Percentiles rank a stretch among this genome's conserved stretches.
Evolutionary conservation across 805 yeast species (phyloP).

Genomic region (Cyberlindnera mycetangii): DNA sequence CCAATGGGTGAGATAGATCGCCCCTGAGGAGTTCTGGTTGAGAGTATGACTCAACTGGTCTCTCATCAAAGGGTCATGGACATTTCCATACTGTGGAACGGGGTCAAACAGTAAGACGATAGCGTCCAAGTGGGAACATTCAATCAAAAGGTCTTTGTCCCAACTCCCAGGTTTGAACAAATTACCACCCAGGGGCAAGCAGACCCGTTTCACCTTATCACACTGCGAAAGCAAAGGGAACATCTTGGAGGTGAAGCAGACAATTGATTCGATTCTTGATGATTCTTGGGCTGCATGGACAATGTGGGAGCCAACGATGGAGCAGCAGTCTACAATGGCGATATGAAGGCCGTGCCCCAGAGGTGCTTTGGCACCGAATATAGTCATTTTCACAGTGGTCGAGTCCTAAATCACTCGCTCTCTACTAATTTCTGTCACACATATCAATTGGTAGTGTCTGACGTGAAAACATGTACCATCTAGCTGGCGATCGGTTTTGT

Average conservation of each 20-base stretch:
- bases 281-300: background rate
- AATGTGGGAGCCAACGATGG: slow-evolving; percentile 3
- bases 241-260: background rate
- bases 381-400: no score
- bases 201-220: background rate
- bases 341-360: background rate
- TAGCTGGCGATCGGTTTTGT: no score
- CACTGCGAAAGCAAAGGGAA: slow-evolving; percentile 1
- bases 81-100: background rate
- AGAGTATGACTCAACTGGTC: background rate
- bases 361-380: no score
- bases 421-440: no score
- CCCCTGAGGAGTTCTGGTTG: background rate
- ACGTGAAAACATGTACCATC: no score
- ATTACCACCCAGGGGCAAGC: background rate
- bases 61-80: background rate
- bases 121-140: slow-evolving; percentile 2
- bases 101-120: slow-evolving; percentile 4
- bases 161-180: background rate
- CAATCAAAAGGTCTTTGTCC: background rate
- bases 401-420: no score
- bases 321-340: slow-evolving; percentile 5
- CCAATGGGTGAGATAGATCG: background rate
- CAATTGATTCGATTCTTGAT: background rate
- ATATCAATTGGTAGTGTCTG: no score